phyloP scores from a whole-genome alignment of 441 rosid species.

The Eutrema salsugineum region DNA sequence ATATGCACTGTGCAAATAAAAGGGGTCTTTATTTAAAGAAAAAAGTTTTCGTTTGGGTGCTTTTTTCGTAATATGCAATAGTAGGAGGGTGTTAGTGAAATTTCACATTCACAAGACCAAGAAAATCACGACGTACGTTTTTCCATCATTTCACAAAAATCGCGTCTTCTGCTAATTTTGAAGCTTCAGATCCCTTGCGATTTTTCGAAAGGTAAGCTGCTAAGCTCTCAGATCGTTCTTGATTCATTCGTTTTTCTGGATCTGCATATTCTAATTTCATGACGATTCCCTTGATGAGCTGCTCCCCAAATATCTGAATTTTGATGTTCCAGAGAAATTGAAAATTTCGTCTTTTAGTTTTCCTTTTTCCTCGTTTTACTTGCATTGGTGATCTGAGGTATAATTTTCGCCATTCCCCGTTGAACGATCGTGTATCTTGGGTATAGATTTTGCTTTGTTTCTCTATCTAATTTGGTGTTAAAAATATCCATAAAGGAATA shows the following conservation, averaged over 20 bases:
- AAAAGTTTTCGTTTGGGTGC: background rate
- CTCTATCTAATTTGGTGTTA: background rate
- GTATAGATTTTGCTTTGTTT: background rate
- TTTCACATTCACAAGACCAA: background rate
- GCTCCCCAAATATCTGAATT: background rate
- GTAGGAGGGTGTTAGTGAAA: slow-evolving; percentile 5
- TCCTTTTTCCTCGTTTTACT: too few relatives aligned
- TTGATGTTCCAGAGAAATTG: background rate
- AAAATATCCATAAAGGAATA: background rate
- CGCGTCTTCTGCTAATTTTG: slow-evolving; percentile 3
- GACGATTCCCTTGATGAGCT: background rate
- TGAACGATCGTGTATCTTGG: background rate
- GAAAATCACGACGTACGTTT: background rate
- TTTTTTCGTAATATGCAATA: background rate
- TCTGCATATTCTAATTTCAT: background rate
- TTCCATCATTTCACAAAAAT: background rate
- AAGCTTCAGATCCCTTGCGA: slow-evolving; percentile 9
- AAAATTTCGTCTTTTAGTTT: background rate
- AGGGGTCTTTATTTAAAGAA: background rate
- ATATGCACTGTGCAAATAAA: background rate
- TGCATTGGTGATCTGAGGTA: background rate
- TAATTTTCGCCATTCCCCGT: background rate
- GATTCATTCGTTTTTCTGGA: background rate
- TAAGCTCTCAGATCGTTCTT: background rate
- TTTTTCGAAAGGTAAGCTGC: slow-evolving; percentile 15